Evolutionary conservation across 306 rosid genomes (phyloP).

Genomic region (Styphnolobium japonicum): DNA sequence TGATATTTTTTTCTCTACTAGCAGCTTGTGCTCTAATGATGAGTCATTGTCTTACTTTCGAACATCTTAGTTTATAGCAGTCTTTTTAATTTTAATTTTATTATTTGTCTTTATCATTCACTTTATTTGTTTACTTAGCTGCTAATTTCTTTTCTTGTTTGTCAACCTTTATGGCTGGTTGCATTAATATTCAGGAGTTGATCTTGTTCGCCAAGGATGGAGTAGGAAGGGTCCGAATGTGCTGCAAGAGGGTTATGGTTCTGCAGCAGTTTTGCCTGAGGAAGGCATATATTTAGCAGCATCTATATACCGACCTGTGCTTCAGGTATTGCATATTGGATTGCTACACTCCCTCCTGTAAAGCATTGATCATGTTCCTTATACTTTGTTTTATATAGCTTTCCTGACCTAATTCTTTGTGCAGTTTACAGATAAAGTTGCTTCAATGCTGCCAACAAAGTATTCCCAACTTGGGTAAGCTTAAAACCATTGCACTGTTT

Average conservation of each 20-base stretch:
- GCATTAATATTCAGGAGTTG: conserved; percentile 60
- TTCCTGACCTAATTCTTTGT: conserved; percentile 39
- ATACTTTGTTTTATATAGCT: conserved; percentile 7
- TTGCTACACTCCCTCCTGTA: conserved; percentile 3
- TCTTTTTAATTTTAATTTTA: neutral
- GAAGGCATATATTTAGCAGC: conserved; percentile 98
- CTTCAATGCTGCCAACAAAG: conserved; percentile 84
- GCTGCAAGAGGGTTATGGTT: conserved; percentile 96
- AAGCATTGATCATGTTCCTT: conserved; percentile 10
- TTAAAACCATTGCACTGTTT: conserved; percentile 17
- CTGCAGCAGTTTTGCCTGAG: conserved; percentile 94
- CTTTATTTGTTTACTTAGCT: neutral
- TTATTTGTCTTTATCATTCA: neutral
- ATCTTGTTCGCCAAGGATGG: conserved; percentile 98
- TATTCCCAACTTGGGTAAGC: conserved; percentile 92
- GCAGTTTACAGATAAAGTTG: conserved; percentile 94
- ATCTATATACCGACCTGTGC: conserved; percentile 90
- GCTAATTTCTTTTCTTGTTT: conserved; percentile 15
- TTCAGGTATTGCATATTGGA: conserved; percentile 61
- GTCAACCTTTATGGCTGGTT: conserved; percentile 25
- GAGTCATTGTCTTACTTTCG: conserved; percentile 1
- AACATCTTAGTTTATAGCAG: conserved; percentile 7
- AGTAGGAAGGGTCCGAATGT: conserved; percentile 81
- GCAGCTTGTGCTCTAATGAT: conserved; percentile 12
- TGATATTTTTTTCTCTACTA: neutral